Base-by-base conservation (phyloP, 805 yeast genomes). In the Brettanomyces sp. region DNA sequence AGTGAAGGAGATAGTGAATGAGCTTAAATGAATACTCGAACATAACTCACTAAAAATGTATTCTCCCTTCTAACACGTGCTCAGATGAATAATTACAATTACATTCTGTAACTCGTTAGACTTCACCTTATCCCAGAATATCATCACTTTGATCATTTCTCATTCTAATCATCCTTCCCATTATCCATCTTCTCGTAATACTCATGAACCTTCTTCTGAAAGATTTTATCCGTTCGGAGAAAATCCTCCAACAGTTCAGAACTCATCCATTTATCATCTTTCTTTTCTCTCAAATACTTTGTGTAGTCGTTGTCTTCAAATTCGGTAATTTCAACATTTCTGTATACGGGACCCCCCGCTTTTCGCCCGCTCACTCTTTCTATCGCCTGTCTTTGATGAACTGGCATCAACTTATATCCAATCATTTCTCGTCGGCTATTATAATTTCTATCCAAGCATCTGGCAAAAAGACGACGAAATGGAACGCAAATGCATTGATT, bases 401-500 rank as follows among this genome's bases (percentile, higher is more conserved):
- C 45, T 5, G 65, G 65, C 1, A 57, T 51, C 12, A 61, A 46
- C 43, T 56, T 60, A 47, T 57, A 61, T 11, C 67, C 67, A 22
- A 57, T 52, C 3, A 59, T 48, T 38, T 54, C 64, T 39, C 47
- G 49, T 22, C 48, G 55, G 42, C 49, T 50, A 1, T 41, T 34
- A 41, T 49, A 51, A 5, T 55, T 53, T 22, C 50, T 50, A 47
- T 64, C 60, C 11, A 58, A 44, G 54, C 80, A 74, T 47, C 72
- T 63, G 24, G 68, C 59, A 57, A 74, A 74, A 2, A 74, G 43
- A 24, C 80, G 53, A 46, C 66, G 73, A 58, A 75, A 75, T 1
- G 80, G 79, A 3, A 65, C 53, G 55, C 80, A 76, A 7, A 64
- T 58, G 36, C 70, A 64, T 22, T 65, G 57, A n/a, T 62, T 61